These are phyloP conservation scores for Tilletia horrida DNA, from an alignment of 1,284 basidiomycete species.

Conservation along the genomic window DNA sequence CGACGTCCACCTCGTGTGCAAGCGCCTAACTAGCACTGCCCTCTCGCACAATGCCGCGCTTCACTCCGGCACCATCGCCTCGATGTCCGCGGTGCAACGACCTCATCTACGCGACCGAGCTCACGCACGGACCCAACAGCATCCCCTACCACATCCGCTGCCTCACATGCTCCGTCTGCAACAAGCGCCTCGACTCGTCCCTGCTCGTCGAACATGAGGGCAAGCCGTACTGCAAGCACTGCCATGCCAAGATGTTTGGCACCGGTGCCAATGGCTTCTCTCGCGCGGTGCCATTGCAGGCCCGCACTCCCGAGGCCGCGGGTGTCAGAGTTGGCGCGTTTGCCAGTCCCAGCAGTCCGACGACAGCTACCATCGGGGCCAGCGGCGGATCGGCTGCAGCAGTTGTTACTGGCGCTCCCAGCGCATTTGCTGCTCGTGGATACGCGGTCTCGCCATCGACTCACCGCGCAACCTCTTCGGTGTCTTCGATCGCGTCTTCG, in stretches of 20 bases:
- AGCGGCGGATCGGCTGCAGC: background rate
- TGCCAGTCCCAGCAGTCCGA: conserved; percentile 6
- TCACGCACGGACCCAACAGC: conserved; percentile 50
- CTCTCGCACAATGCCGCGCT: conserved; percentile 29
- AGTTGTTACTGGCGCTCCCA: background rate
- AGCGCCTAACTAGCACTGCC: too few species aligned
- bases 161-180: conserved; percentile 51
- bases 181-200: conserved; percentile 50
- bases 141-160: conserved; percentile 52
- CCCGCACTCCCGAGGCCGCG: conserved; percentile 16
- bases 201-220: conserved; percentile 52
- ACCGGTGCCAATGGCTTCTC: conserved; percentile 52
- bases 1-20: too few species aligned
- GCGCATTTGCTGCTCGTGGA: background rate
- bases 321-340: conserved; percentile 10
- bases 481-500: conserved; percentile 10
- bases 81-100: conserved; percentile 51
- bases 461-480: conserved; percentile 5
- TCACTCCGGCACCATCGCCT: conserved; percentile 41
- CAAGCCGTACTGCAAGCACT: conserved; percentile 52
- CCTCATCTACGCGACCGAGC: conserved; percentile 51
- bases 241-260: conserved; percentile 50
- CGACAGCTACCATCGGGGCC: background rate
- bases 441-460: background rate
- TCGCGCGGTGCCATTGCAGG: conserved; percentile 47